Percentiles rank a stretch among this genome's conserved stretches.
Conservation (phyloP, 768 basidiomycete species). For the Aureoboletus auriporus region DNA sequence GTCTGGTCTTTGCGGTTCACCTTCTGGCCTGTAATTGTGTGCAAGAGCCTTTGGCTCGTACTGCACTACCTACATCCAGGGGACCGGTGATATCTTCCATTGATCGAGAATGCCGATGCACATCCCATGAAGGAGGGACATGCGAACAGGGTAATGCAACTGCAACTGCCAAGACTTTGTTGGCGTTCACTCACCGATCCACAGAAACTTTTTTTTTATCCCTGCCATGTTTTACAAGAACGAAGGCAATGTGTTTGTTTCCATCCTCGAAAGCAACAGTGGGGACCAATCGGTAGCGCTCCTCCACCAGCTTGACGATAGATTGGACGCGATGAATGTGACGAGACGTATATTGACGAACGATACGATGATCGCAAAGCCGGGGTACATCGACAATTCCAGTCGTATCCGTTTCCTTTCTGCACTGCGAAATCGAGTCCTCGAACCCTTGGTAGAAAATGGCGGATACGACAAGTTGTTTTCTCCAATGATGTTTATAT, state of each 20-base stretch:
- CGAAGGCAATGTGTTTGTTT: constrained; percentile 32
- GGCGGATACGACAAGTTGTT: constrained; percentile 37
- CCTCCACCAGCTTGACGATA: constrained; percentile 6
- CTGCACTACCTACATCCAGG: constrained; percentile 1
- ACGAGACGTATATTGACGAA: constrained; percentile 12
- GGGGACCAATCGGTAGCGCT: constrained; percentile 8
- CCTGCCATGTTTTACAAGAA: constrained; percentile 39
- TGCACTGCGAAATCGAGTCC: no score
- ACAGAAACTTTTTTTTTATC: constrained; percentile 15
- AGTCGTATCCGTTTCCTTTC: constrained; percentile 10
- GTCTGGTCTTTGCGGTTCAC: neutral
- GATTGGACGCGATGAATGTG: no score
- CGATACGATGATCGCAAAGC: constrained; percentile 8
- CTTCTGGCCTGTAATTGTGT: constrained; percentile 5
- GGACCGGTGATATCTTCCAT: constrained; percentile 13
- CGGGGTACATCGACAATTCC: neutral
- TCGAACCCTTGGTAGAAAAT: constrained; percentile 35
- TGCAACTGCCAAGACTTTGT: no score
- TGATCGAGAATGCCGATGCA: constrained; percentile 11
- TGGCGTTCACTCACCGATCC: neutral
- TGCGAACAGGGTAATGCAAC: constrained; percentile 8
- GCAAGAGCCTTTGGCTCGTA: constrained; percentile 4
- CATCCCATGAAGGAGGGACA: constrained; percentile 12
- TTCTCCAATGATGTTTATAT: constrained; percentile 42
- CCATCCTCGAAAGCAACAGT: constrained; percentile 37